A percentile compares a stretch with the other conserved stretches of the same genome.
Conservation (phyloP, 2,329 filamentous ascomycete genomes). For the Penicillium freii region DNA sequence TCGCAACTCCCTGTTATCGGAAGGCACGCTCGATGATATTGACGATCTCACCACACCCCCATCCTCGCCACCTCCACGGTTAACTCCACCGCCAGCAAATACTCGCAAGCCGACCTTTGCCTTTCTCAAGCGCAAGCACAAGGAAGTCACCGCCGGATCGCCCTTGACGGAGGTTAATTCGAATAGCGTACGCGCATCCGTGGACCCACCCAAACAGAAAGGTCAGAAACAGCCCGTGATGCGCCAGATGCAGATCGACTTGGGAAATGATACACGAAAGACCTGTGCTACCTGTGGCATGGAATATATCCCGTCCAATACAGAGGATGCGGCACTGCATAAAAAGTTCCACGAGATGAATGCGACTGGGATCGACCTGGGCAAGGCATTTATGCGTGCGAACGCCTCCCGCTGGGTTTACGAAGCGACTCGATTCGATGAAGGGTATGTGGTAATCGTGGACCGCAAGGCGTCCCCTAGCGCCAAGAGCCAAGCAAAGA, state of each 20-base stretch:
- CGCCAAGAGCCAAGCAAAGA: conserved; percentile 53
- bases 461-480: conserved; percentile 53
- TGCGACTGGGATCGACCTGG: conserved; percentile 59
- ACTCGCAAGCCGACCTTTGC: conserved; percentile 52
- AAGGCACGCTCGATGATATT: conserved; percentile 42
- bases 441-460: conserved; percentile 58
- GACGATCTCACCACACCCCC: conserved; percentile 50
- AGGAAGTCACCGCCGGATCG: conserved; percentile 30
- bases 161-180: conserved; percentile 49
- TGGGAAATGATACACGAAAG: conserved; percentile 55
- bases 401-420: conserved; percentile 53
- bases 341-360: conserved; percentile 64
- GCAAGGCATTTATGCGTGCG: conserved; percentile 56
- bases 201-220: conserved; percentile 38
- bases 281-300: conserved; percentile 63
- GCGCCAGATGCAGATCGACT: conserved; percentile 61
- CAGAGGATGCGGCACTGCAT: conserved; percentile 62
- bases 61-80: conserved; percentile 51
- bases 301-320: conserved; percentile 63
- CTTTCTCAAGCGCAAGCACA: conserved; percentile 49
- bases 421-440: conserved; percentile 49
- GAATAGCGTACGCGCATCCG: conserved; percentile 43
- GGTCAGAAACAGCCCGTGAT: conserved; percentile 38
- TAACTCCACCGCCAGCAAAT: conserved; percentile 43
- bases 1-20: conserved; percentile 47